Base-by-base conservation (phyloP, 768 basidiomycete genomes). In the Russula lepida region DNA sequence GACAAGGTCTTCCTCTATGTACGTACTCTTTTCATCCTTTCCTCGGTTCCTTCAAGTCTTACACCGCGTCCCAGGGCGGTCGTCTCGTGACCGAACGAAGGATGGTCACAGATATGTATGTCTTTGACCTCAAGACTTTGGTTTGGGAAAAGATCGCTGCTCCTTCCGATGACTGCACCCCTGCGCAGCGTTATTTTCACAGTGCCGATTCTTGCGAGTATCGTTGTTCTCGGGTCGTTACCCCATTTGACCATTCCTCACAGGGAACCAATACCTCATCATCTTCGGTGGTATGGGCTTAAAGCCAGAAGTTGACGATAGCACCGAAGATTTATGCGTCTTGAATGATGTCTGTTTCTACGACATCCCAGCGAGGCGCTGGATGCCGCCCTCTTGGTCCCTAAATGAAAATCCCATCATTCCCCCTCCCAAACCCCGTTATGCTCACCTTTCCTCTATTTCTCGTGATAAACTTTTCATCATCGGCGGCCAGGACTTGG, bases 281-380 rank as follows among this genome's bases (percentile, higher is more conserved):
- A 79, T 98, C 53, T 98, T 98, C 69, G 95, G 95, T 21, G 95
- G 95, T 12, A 97, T 98, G 94, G 86, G 89, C 69, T 86, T 89
- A 73, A 77, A 85, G 68, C 80, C 84, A 12, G 82, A 88, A 64
- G 81, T 86, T 1, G 75, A 79, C 46, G 59, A 64, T 4, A 85
- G 81, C 68, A 80, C 86, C 6, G 89, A 92, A 59, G 88, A 92
- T 64, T 81, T 94, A 28, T 90, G 88, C 64, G 95, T 98, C n/a
- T 75, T 97, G 58, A 89, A 89, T 69, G 97, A 98, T 71, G 85
- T 98, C 46, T 88, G 90, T 63, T 84, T 97, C 69, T 94, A 91
- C 72, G 86, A 97, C 74, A 78, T 95, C 60, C 69, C 78, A 6
- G 78, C 83, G 4, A 76, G 79, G 49, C 81, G 74, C 67, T 97